phyloP scores from a whole-genome alignment of 768 basidiomycete genomes.

The Panaeolus cyanescens region DNA sequence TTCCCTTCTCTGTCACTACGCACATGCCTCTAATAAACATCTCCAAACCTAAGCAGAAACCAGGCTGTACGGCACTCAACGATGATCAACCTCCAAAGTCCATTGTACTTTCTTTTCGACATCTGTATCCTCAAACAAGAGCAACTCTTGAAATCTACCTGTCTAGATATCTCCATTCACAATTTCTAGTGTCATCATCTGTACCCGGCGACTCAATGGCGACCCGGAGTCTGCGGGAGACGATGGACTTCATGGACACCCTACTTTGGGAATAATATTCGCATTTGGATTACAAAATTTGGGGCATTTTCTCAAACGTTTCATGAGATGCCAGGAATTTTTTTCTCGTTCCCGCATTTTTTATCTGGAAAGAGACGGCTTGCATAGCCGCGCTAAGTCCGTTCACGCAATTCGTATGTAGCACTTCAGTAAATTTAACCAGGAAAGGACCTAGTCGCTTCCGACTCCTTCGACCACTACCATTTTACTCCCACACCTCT shows the following conservation, averaged over 20 bases:
- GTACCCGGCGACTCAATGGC: neutral
- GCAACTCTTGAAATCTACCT: neutral
- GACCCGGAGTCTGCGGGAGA: neutral
- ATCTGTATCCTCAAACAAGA: no score
- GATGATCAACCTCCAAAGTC: no score
- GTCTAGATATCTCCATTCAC: neutral
- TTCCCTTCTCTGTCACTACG: neutral
- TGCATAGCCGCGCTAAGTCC: neutral
- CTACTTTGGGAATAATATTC: neutral
- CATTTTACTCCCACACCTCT: neutral
- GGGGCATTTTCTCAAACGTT: neutral
- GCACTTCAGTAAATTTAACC: neutral
- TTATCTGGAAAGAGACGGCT: neutral
- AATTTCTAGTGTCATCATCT: neutral
- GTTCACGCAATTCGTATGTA: neutral
- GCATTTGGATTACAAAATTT: neutral
- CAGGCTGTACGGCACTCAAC: no score
- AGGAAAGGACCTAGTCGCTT: neutral
- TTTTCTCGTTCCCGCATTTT: neutral
- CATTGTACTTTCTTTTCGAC: no score
- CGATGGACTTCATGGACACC: neutral
- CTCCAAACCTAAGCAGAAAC: no score
- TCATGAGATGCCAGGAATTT: neutral
- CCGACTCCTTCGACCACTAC: neutral
- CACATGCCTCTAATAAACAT: no score